These are phyloP conservation scores for Yamagishiella unicocca DNA, from an alignment of 139 green algal species.

Conservation along the genomic window DNA sequence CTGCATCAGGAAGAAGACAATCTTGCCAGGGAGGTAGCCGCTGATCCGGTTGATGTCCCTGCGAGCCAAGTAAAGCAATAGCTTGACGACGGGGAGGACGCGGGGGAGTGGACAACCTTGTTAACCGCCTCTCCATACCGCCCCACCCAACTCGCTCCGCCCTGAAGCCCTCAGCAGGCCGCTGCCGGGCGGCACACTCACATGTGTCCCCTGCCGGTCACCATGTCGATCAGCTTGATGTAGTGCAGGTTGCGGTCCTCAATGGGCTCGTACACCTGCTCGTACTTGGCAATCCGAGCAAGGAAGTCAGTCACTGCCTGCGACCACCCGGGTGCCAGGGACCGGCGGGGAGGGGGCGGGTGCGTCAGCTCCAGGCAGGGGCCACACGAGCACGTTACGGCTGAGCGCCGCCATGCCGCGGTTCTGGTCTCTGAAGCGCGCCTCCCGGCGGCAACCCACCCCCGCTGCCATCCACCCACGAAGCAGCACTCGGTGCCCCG, in stretches of 20 bases:
- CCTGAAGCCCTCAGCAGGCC: neutral
- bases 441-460: no score
- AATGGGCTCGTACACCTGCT: conserved; percentile 95
- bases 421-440: no score
- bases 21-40: conserved; percentile 96
- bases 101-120: no score
- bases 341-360: neutral
- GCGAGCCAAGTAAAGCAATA: no score
- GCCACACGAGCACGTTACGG: no score
- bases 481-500: no score
- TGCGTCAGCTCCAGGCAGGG: no score
- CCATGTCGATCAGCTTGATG: conserved; percentile 94
- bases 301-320: conserved; percentile 88
- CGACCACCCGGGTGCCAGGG: no score
- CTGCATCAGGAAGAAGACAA: conserved; percentile 98
- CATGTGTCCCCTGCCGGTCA: conserved; percentile 72
- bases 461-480: no score
- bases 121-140: neutral
- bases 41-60: conserved; percentile 97
- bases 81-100: no score
- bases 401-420: no score
- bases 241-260: conserved; percentile 89
- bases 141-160: neutral
- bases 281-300: conserved; percentile 88
- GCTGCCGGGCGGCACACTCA: neutral